Evolutionary conservation across 2,329 filamentous ascomycete genomes (phyloP).

Genomic region (Neonectria punicea): DNA sequence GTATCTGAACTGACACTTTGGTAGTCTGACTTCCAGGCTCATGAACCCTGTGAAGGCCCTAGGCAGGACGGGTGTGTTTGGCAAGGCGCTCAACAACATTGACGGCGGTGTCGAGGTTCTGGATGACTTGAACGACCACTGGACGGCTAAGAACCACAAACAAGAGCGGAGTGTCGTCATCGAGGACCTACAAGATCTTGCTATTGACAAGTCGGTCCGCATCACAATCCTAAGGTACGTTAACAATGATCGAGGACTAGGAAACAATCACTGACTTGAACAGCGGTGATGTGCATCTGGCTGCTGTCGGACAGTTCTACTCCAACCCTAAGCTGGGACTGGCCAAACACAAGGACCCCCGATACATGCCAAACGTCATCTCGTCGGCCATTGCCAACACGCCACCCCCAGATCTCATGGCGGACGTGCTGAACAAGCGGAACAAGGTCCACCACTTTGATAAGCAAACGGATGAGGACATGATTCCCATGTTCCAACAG

Average conservation of each 20-base stretch:
- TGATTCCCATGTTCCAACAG: constrained; percentile 92
- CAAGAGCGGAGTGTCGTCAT: constrained; percentile 86
- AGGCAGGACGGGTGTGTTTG: constrained; percentile 82
- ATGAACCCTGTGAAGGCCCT: constrained; percentile 93
- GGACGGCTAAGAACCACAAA: constrained; percentile 97
- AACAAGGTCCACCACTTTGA: constrained; percentile 83
- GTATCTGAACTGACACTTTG: constrained; percentile 46
- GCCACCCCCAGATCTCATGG: constrained; percentile 87
- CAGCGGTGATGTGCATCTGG: constrained; percentile 92
- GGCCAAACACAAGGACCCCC: constrained; percentile 88
- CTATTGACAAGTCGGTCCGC: constrained; percentile 90
- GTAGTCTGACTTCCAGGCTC: constrained; percentile 79
- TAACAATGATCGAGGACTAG: background rate
- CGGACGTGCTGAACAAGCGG: constrained; percentile 91
- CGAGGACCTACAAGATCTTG: constrained; percentile 91
- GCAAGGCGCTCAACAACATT: constrained; percentile 85
- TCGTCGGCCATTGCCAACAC: constrained; percentile 95
- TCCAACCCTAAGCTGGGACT: constrained; percentile 84
- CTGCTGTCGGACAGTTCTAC: constrained; percentile 93
- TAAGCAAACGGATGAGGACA: constrained; percentile 87
- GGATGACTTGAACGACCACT: constrained; percentile 94
- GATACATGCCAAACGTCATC: constrained; percentile 97
- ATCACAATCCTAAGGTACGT: constrained; percentile 83
- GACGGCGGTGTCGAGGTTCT: constrained; percentile 92
- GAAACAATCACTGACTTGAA: background rate